Base-by-base conservation (phyloP, 139 green algal species). In the Spirogloea muscicola region DNA sequence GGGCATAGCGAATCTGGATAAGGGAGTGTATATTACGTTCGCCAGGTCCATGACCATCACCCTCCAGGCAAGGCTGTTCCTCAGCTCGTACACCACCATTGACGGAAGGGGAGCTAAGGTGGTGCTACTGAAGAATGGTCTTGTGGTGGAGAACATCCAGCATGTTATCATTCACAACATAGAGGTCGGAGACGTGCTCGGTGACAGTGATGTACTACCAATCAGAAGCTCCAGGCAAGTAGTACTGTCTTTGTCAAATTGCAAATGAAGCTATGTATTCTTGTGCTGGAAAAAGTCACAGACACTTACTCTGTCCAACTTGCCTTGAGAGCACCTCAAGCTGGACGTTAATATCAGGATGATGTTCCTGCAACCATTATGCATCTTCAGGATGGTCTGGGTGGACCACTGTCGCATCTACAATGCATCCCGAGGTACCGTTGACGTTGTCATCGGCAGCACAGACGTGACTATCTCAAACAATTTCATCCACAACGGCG, bases 21-120 rank as follows among this genome's bases (percentile, higher is more conserved):
- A n/a, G n/a, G n/a, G n/a, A n/a, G n/a, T n/a, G n/a, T 68, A 49
- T 39, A 44, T 68, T 3, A 68, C 59, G 34, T 68, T 68, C 59
- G 31, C 31, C 34, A 18, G 16, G 59, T 68, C 59, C 9, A 68
- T 68, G 59, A 49, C 33, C 31, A 67, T 67, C n/a, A 37, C n/a
- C 13, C 59, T 68, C 34, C 34, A 49, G 36, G 21, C 34, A 21
- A 37, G 59, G 0, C 59, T 68, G 59, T 68, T 68, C 59, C 18
- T 68, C 21, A n/a, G 38, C 21, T 49, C 59, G 10, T n/a, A 68
- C 59, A 68, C 59, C 3, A 68, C 59, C 9, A 68, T 68, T 31
- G 59, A 68, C 36, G 59, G 34, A 21, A 18, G 59, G 21, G 59
- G 59, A 3, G 34, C 49, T 37, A 37, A 39, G 9, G 59, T 68